Base-by-base conservation (phyloP, 106 monocot species). In the Dioscorea dumetorum region DNA sequence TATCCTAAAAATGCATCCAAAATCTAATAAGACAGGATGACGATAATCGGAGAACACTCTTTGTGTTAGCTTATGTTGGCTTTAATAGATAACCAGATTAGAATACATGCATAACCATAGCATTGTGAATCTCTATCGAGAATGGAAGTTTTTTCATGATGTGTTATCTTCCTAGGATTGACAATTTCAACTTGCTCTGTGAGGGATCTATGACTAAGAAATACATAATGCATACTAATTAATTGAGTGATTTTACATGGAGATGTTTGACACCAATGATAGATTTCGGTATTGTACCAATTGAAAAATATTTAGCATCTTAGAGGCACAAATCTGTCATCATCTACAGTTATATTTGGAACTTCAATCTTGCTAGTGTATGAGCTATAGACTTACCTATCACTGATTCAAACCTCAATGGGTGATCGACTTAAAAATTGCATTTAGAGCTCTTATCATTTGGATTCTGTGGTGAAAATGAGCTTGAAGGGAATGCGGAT, bases 111-210 rank as follows among this genome's bases (percentile, higher is more conserved):
- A 90, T 94, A 34, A 90, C 85, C 71, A 94, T 71, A 21, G 94
- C 87, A 75, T 94, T 94, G 60, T 94, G 90, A 54, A 94, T 79
- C 65, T 94, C 90, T 48, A 94, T 85, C 94, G 90, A 94, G 67
- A 94, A 94, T 24, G 85, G 79, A 33, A 94, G 79, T 68, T 90
- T 82, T 56, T 90, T 85, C 12, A n/a, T 81, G 72, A 61, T 76
- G 72, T 10, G 16, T 34, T 85, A 94, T 69, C 56, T 81, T 84
- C 48, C 51, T 81, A 33, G 94, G 94, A 57, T 94, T 79, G 49
- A 90, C 70, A 51, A 63, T 66, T 72, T 87, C 84, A 28, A 94
- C 73, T 10, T 69, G 77, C 33, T 54, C 68, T 63, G 87, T 77
- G 57, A 94, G 73, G 58, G 70, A 68, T 60, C 94, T 94, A 80